phyloP scores from a whole-genome alignment of 2,329 filamentous ascomycete species.

The Fusarium sulawesiense region DNA sequence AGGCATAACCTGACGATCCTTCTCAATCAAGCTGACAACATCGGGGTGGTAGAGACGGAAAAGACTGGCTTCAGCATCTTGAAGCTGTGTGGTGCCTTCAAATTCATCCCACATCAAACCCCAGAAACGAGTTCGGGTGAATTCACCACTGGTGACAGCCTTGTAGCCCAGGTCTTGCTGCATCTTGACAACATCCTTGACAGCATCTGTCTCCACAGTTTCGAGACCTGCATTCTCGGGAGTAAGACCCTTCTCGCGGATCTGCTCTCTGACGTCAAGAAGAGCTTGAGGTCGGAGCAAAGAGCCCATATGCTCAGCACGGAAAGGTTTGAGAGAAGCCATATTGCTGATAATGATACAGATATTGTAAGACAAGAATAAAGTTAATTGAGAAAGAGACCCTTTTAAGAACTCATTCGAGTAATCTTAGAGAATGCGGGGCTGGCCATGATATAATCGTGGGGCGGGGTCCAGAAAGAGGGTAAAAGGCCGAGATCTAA shows the following conservation, averaged over 20 bases:
- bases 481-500: slow-evolving; percentile 23
- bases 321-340: slow-evolving; percentile 65
- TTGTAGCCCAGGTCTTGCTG: slow-evolving; percentile 75
- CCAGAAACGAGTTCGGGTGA: slow-evolving; percentile 61
- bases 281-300: slow-evolving; percentile 72
- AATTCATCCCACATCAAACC: slow-evolving; percentile 66
- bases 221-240: slow-evolving; percentile 65
- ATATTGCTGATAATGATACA: slow-evolving; percentile 20
- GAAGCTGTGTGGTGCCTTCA: slow-evolving; percentile 59
- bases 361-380: not conserved
- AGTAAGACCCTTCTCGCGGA: slow-evolving; percentile 55
- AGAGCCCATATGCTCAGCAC: slow-evolving; percentile 81
- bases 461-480: slow-evolving; percentile 24
- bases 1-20: slow-evolving; percentile 65
- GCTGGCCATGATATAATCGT: slow-evolving; percentile 12
- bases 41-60: slow-evolving; percentile 67
- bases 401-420: not conserved
- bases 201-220: slow-evolving; percentile 67
- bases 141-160: slow-evolving; percentile 78
- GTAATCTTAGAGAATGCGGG: slow-evolving; percentile 23
- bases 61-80: slow-evolving; percentile 63
- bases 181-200: slow-evolving; percentile 69
- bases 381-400: not conserved
- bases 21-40: slow-evolving; percentile 65
- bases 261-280: slow-evolving; percentile 47